Evolutionary conservation across 2,329 filamentous ascomycete species (phyloP).

Genomic region (Aspergillus piperis): DNA sequence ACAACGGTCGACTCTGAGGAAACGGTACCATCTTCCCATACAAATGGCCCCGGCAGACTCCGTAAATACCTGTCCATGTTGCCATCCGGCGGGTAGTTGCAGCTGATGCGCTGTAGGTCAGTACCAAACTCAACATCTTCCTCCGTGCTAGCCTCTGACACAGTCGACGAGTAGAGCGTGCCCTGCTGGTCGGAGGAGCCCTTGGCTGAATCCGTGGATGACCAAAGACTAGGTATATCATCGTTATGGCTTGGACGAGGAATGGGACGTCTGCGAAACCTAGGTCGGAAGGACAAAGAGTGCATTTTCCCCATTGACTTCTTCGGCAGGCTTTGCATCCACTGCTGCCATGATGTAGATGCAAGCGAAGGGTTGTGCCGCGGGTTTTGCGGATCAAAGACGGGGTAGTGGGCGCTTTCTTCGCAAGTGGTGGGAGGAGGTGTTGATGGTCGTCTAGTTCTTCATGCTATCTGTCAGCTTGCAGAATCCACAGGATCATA

Average conservation of each 20-base stretch:
- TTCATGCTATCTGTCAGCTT: slow-evolving; percentile 1
- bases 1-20: neutral
- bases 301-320: slow-evolving; percentile 36
- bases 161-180: slow-evolving; percentile 18
- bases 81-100: slow-evolving; percentile 18
- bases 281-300: slow-evolving; percentile 31
- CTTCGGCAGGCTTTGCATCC: slow-evolving; percentile 30
- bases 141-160: slow-evolving; percentile 34
- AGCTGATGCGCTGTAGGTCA: slow-evolving; percentile 28
- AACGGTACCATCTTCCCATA: slow-evolving; percentile 3
- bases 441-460: slow-evolving; percentile 12
- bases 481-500: neutral
- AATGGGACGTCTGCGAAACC: slow-evolving; percentile 26
- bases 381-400: slow-evolving; percentile 40
- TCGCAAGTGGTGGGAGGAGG: slow-evolving; percentile 27
- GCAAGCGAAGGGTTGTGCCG: slow-evolving; percentile 34
- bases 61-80: slow-evolving; percentile 11
- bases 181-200: slow-evolving; percentile 19
- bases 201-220: slow-evolving; percentile 23
- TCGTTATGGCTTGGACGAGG: neutral
- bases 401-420: slow-evolving; percentile 38
- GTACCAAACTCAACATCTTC: slow-evolving; percentile 31
- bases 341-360: too few species aligned
- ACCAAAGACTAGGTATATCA: slow-evolving; percentile 14
- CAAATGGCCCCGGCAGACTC: slow-evolving; percentile 7